Conservation (phyloP, 164 flowering plant species). For the Buxus sempervirens region DNA sequence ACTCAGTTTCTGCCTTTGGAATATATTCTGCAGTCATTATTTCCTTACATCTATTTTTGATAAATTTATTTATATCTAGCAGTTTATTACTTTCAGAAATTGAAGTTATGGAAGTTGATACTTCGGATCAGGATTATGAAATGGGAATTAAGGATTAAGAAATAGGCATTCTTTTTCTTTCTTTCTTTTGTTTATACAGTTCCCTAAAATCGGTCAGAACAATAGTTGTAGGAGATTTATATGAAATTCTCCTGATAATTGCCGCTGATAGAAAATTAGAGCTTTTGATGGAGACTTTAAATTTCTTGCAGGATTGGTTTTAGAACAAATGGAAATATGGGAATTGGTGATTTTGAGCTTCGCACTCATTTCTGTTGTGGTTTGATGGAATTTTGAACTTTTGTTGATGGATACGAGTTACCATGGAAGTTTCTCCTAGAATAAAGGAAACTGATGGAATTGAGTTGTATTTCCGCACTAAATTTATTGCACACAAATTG, state of each 20-base stretch:
- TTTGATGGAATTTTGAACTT: background rate
- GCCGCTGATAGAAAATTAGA: background rate
- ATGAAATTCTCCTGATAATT: too few relatives aligned
- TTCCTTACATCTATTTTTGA: background rate
- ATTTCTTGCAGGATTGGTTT: background rate
- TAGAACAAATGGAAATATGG: background rate
- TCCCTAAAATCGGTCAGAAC: slow-evolving; percentile 5
- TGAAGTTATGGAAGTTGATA: slow-evolving; percentile 4
- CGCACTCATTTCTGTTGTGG: background rate
- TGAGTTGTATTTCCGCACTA: background rate
- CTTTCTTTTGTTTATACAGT: background rate
- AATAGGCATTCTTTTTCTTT: background rate
- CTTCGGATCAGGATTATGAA: slow-evolving; percentile 4
- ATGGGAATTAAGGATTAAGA: background rate
- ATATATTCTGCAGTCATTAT: background rate
- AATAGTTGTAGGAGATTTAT: background rate
- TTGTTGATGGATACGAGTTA: background rate
- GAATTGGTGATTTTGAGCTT: background rate
- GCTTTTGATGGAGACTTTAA: background rate
- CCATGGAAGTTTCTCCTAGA: background rate
- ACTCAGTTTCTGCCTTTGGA: background rate
- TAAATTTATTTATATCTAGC: background rate
- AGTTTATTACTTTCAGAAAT: background rate
- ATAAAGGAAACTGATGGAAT: background rate
- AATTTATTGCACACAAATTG: background rate